Conservation (phyloP, 805 yeast genomes). For the Wickerhamiella lipophila region DNA sequence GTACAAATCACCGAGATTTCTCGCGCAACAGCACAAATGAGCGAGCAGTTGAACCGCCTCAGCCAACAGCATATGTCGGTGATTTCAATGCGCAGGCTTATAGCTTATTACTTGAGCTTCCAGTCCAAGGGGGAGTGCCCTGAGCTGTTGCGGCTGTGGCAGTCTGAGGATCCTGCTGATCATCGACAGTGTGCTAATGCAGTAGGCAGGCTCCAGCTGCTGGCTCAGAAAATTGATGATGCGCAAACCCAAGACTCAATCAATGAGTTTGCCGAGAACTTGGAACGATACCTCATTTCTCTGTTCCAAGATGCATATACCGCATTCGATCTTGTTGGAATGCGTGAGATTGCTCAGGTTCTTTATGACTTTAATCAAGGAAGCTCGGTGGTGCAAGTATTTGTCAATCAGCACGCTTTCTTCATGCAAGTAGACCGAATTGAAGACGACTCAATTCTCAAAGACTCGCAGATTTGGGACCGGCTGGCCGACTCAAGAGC, state of each 20-base stretch:
- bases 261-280: conserved; percentile 56
- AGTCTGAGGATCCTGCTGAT: conserved; percentile 39
- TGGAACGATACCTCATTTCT: conserved; percentile 60
- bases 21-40: conserved; percentile 24
- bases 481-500: conserved; percentile 47
- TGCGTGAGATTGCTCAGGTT: conserved; percentile 63
- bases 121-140: conserved; percentile 40
- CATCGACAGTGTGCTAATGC: conserved; percentile 55
- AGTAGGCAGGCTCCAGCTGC: conserved; percentile 48
- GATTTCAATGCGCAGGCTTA: conserved; percentile 54
- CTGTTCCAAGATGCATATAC: conserved; percentile 65
- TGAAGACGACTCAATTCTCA: conserved; percentile 24
- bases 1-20: conserved; percentile 24
- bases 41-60: conserved; percentile 25
- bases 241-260: conserved; percentile 34
- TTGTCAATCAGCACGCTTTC: conserved; percentile 65
- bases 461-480: conserved; percentile 36
- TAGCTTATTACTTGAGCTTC: conserved; percentile 66
- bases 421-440: conserved; percentile 39
- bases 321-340: conserved; percentile 50
- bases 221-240: conserved; percentile 48
- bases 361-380: conserved; percentile 78
- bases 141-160: conserved; percentile 47
- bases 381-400: conserved; percentile 63
- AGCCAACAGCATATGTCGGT: conserved; percentile 66